Conservation (phyloP, 768 basidiomycete genomes). For the Pholiota conissans region DNA sequence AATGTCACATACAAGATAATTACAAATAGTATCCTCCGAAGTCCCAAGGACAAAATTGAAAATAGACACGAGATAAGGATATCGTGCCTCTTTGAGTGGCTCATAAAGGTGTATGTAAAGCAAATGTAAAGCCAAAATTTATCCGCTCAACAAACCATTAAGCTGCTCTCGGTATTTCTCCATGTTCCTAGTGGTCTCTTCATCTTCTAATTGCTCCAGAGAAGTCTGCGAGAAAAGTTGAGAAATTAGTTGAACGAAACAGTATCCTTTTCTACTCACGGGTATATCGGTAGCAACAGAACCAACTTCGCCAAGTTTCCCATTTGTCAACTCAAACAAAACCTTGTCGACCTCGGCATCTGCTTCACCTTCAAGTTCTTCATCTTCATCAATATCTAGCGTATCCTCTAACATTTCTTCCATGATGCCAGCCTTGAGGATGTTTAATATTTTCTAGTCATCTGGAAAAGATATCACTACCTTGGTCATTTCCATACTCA, state of each 20-base stretch:
- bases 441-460: neutral
- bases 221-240: slow-evolving; percentile 39
- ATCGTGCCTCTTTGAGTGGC: too few relatives aligned
- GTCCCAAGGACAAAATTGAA: too few relatives aligned
- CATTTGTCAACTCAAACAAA: slow-evolving; percentile 91
- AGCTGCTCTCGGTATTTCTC: slow-evolving; percentile 89
- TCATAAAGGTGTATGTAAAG: too few relatives aligned
- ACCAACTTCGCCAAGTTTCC: slow-evolving; percentile 89
- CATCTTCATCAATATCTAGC: slow-evolving; percentile 89
- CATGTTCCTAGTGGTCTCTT: slow-evolving; percentile 86
- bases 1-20: neutral
- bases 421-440: slow-evolving; percentile 86
- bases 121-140: slow-evolving; percentile 2
- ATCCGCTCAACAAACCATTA: slow-evolving; percentile 78
- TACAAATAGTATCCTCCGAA: neutral
- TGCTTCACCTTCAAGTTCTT: slow-evolving; percentile 94
- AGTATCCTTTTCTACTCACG: slow-evolving; percentile 49
- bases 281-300: slow-evolving; percentile 71
- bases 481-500: slow-evolving; percentile 99
- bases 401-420: slow-evolving; percentile 98
- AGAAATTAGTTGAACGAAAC: slow-evolving; percentile 15
- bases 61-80: too few relatives aligned
- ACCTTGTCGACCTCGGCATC: slow-evolving; percentile 98
- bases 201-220: slow-evolving; percentile 69
- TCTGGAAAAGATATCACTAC: slow-evolving; percentile 29